Conservation (phyloP, 73 alveolate species). For the Strombidium stylifer region DNA sequence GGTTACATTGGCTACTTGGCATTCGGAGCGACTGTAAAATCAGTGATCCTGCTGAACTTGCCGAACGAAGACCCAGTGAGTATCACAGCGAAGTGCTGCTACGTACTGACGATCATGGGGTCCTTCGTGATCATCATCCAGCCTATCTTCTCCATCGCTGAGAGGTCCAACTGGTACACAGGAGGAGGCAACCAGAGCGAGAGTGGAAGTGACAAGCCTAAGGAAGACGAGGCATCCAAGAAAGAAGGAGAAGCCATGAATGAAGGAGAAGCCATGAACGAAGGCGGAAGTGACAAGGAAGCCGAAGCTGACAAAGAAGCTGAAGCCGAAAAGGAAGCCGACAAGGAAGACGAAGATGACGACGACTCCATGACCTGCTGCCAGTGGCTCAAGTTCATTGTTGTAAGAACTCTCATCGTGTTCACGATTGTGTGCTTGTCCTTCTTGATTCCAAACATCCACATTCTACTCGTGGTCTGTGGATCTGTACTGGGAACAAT, state of each 20-base stretch:
- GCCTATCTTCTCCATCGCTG: constrained; percentile 12
- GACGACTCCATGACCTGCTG: not conserved
- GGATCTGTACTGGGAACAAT: constrained; percentile 15
- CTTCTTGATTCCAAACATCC: constrained; percentile 3
- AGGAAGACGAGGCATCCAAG: too few species aligned
- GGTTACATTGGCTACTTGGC: constrained; percentile 3
- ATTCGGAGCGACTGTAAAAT: not conserved
- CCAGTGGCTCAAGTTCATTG: not conserved
- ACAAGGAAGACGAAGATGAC: too few species aligned
- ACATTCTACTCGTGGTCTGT: not conserved
- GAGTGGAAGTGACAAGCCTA: too few species aligned
- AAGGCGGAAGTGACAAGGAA: too few species aligned
- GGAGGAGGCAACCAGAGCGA: too few species aligned
- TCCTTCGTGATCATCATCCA: constrained; percentile 1
- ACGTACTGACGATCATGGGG: constrained; percentile 12
- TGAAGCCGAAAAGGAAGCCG: too few species aligned
- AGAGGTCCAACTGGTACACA: not conserved
- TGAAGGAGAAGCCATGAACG: too few species aligned
- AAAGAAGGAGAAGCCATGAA: too few species aligned
- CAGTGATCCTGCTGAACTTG: not conserved
- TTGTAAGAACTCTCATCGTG: constrained; percentile 1
- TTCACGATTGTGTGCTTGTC: not conserved
- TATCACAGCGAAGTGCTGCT: not conserved
- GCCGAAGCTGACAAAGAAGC: too few species aligned
- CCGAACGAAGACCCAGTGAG: not conserved